Evolutionary conservation across 306 rosid species (phyloP).

Genomic region (peach (Prunus persica)): Prunus_persica_NCBIv2 NC_034012.1:19904001-19904500

Average conservation of each 20-base stretch:
- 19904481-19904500: not conserved
- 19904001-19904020: not conserved
- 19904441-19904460: not conserved
- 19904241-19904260: constrained; percentile 86
- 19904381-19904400: not conserved
- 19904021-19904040: not conserved
- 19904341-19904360: not conserved
- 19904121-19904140: not conserved
- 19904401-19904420: not conserved
- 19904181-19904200: not conserved
- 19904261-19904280: constrained; percentile 76
- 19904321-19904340: constrained; percentile 3
- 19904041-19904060: not conserved
- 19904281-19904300: constrained; percentile 81
- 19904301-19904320: constrained; percentile 74
- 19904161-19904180: constrained; percentile 11
- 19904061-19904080: not conserved
- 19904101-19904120: not conserved
- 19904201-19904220: constrained; percentile 34
- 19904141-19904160: not conserved
- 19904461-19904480: not conserved
- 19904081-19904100: not conserved
- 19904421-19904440: not conserved
- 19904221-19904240: constrained; percentile 80
- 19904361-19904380: not conserved